These are phyloP conservation scores for Tolypocladium pustulatum DNA, from an alignment of 2,329 filamentous ascomycete genomes.

Conservation along the genomic window DNA sequence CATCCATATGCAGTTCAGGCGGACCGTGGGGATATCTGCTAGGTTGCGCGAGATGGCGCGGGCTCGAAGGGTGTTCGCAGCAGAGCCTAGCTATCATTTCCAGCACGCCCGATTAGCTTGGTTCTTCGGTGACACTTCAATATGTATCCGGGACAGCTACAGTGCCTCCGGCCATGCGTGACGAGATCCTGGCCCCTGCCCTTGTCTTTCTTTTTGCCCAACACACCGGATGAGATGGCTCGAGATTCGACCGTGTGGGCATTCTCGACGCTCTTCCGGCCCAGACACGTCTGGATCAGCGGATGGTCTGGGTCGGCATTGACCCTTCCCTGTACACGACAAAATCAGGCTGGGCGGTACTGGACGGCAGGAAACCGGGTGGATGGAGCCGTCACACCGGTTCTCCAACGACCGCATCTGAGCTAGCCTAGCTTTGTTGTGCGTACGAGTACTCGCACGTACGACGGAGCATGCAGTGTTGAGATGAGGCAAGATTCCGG, in stretches of 20 bases:
- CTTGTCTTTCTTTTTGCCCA: conserved; percentile 2
- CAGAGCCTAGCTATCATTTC: neutral
- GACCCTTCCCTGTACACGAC: neutral
- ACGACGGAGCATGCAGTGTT: neutral
- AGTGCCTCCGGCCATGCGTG: neutral
- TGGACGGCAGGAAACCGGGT: neutral
- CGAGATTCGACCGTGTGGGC: conserved; percentile 1
- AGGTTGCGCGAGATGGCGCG: conserved; percentile 1
- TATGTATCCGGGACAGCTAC: neutral
- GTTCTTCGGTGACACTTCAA: neutral
- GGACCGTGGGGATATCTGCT: neutral
- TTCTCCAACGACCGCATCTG: neutral
- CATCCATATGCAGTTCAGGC: conserved; percentile 1
- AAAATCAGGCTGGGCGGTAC: neutral
- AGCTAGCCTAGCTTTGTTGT: neutral
- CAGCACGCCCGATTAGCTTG: neutral
- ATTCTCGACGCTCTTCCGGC: neutral
- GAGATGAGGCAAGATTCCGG: conserved; percentile 9
- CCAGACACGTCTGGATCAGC: neutral
- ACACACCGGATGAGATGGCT: conserved; percentile 5
- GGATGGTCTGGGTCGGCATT: neutral
- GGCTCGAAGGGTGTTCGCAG: conserved; percentile 7
- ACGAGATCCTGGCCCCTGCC: neutral
- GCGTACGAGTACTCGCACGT: neutral
- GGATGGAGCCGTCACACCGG: neutral